Conservation (phyloP, 345 rosid genomes). For the Populus euphratica region DNA sequence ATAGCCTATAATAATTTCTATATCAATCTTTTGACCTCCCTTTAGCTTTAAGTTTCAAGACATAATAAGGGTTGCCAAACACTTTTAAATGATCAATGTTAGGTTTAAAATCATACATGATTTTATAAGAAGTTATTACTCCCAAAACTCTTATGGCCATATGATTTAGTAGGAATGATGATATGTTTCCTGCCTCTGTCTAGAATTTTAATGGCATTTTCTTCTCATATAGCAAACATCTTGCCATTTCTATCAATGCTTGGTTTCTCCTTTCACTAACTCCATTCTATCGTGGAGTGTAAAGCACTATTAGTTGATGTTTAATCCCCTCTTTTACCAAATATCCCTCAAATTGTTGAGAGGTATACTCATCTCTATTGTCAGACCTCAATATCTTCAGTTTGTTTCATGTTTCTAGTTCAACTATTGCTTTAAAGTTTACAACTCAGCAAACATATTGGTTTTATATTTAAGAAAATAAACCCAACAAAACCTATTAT, state of each 20-base stretch:
- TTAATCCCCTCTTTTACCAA: too few species aligned
- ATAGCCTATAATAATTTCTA: rapidly evolving
- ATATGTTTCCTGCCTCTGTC: rapidly evolving
- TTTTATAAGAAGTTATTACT: rapidly evolving
- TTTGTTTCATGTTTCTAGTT: neutral
- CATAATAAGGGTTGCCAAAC: rapidly evolving
- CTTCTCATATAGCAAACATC: neutral
- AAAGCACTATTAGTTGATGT: neutral
- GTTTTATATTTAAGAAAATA: neutral
- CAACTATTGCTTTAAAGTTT: neutral
- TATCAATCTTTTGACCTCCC: rapidly evolving
- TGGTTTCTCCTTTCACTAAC: rapidly evolving
- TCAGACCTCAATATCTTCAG: neutral
- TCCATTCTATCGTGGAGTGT: neutral
- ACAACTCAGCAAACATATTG: neutral
- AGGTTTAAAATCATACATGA: neutral
- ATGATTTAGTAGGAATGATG: too few species aligned
- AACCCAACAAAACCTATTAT: neutral
- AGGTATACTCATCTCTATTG: neutral
- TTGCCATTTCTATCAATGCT: too few species aligned
- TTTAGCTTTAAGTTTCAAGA: rapidly evolving
- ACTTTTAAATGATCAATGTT: neutral
- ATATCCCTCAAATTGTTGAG: rapidly evolving
- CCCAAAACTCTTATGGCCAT: rapidly evolving
- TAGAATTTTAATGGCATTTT: neutral